These are phyloP conservation scores for Aspergillus clavatus DNA, from an alignment of 2,329 filamentous ascomycete species.

Conservation along the genomic window DNA sequence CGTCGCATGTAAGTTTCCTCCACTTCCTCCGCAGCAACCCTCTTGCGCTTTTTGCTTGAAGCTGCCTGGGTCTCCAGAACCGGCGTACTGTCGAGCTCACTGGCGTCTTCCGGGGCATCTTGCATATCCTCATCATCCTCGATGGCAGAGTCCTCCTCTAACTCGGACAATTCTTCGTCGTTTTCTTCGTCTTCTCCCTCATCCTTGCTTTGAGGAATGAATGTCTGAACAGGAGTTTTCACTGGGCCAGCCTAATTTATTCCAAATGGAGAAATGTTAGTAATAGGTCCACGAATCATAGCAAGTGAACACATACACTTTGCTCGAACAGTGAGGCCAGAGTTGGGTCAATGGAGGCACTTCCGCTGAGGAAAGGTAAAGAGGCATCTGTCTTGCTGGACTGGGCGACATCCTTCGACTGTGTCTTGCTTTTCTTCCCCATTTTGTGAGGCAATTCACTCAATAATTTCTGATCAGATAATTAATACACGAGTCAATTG, in stretches of 20 bases:
- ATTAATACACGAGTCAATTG: not conserved
- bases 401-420: conserved; percentile 15
- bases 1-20: conserved; percentile 44
- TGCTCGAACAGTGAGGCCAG: conserved; percentile 66
- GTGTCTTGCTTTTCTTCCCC: conserved; percentile 34
- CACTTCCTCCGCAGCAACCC: conserved; percentile 45
- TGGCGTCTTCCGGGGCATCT: conserved; percentile 40
- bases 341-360: conserved; percentile 62
- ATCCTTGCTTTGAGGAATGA: conserved; percentile 14
- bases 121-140: conserved; percentile 41
- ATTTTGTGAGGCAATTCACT: too few relatives aligned
- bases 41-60: conserved; percentile 50
- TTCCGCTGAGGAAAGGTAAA: conserved; percentile 50
- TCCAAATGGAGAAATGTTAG: conserved; percentile 8
- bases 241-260: conserved; percentile 36
- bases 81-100: conserved; percentile 48
- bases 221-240: conserved; percentile 27
- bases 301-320: conserved; percentile 55
- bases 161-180: conserved; percentile 25
- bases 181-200: conserved; percentile 22
- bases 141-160: conserved; percentile 23
- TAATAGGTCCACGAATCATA: not conserved
- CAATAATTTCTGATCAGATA: not conserved
- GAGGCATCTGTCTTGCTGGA: conserved; percentile 12
- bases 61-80: conserved; percentile 15